Evolutionary conservation across 108 stramenopile species (phyloP), one percentile per base, ranked within the genome.

Genomic region (Mediolabrus comicus): DNA sequence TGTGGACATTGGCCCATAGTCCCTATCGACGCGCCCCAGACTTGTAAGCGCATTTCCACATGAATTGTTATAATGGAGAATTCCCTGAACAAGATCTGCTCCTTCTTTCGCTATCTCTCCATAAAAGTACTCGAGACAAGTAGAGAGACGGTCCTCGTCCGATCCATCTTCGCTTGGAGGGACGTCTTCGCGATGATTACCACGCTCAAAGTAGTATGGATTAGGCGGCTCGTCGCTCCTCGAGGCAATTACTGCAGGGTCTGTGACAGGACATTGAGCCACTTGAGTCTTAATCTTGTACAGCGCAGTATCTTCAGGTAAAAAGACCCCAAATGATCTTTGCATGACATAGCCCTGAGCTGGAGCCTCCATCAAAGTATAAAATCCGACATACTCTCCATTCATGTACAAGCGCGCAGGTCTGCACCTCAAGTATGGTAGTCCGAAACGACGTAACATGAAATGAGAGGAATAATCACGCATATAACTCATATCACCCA

Each of bases 311-410:
- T 65, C 64, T 29, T 65, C 53, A 19, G 38, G 38, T 16, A 56
- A 5, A 11, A 51, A 65, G 3, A 28, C 55, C 12, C 43, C 43
- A 56, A 65, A 65, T 14, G 53, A 56, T 4, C 64, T 53, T 51
- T 29, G 43, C 26, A 65, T 57, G 64, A 65, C 64, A 57, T 65
- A 65, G 3, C 57, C 64, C 51, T 65, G 64, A 51, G 16, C 53
- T 5, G 64, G 64, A 22, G 64, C 64, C 64, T 65, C 64, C 64
- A 65, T 19, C 24, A 51, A 29, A n/a, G 38, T 28, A 22, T 65
- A 65, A 4, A 65, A 24, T 19, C 64, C 64, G 14, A 65, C 46
- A 13, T 65, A 56, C 38, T 55, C 64, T 27, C 55, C 64, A 30
- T 65, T 65, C 55, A 65, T 54, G 64, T 11, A 65, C n/a, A 65